A percentile compares a stretch with the other conserved stretches of the same genome.
Conservation (phyloP, 805 yeast species). For the Sugiyamaella americana region DNA sequence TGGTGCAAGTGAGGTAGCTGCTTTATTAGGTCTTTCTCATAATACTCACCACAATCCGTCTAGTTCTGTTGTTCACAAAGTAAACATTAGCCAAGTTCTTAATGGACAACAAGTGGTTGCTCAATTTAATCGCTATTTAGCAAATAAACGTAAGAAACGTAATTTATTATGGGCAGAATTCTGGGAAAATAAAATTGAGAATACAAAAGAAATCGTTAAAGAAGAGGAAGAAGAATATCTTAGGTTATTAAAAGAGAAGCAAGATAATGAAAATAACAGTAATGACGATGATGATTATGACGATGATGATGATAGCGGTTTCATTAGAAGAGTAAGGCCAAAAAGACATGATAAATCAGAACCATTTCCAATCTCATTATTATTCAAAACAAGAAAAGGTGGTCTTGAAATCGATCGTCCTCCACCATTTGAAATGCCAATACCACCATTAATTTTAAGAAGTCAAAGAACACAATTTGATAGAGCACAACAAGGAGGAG, state of each 20-base stretch:
- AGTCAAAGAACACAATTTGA: neutral
- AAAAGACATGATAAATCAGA: constrained; percentile 5
- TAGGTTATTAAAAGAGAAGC: constrained; percentile 13
- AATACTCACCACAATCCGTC: neutral
- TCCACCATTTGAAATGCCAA: constrained; percentile 16
- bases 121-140: constrained; percentile 27
- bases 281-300: constrained; percentile 1
- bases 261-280: constrained; percentile 1
- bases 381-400: constrained; percentile 10
- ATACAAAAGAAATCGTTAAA: constrained; percentile 9
- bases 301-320: constrained; percentile 6
- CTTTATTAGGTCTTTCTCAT: neutral
- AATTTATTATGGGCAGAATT: constrained; percentile 28
- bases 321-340: neutral
- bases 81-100: constrained; percentile 2
- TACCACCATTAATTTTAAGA: constrained; percentile 15
- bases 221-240: constrained; percentile 42
- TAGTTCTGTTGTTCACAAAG: neutral
- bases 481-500: neutral
- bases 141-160: constrained; percentile 27
- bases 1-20: neutral
- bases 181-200: constrained; percentile 25
- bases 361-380: constrained; percentile 1
- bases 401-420: constrained; percentile 15
- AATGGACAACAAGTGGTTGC: constrained; percentile 21